phyloP scores from a whole-genome alignment of 2,329 filamentous ascomycete species.

The Lojkania enalia region DNA sequence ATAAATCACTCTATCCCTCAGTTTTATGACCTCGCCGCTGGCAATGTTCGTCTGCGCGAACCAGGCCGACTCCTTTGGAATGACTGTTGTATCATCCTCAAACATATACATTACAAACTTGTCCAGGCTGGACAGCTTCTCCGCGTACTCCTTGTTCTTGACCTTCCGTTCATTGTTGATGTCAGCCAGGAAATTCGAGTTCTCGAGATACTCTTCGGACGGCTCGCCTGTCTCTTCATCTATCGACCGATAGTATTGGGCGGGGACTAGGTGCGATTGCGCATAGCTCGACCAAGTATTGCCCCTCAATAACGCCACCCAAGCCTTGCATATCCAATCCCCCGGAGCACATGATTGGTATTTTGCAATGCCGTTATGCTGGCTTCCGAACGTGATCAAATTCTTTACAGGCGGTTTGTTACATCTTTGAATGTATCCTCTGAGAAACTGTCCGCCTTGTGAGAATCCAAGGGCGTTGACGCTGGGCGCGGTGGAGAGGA shows the following conservation, averaged over 20 bases:
- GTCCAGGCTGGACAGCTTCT: slow-evolving; percentile 69
- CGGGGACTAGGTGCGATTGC: slow-evolving; percentile 80
- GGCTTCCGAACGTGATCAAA: slow-evolving; percentile 85
- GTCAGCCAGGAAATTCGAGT: slow-evolving; percentile 89
- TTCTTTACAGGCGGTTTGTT: slow-evolving; percentile 73
- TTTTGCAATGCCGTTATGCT: slow-evolving; percentile 87
- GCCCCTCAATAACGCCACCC: slow-evolving; percentile 74
- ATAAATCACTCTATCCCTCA: slow-evolving; percentile 75
- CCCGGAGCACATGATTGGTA: slow-evolving; percentile 72
- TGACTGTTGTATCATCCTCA: slow-evolving; percentile 78
- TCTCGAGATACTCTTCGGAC: slow-evolving; percentile 69
- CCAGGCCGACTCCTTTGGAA: slow-evolving; percentile 90
- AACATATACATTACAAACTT: slow-evolving; percentile 91
- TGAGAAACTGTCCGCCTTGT: slow-evolving; percentile 94
- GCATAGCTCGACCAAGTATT: slow-evolving; percentile 82
- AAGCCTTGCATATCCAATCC: slow-evolving; percentile 81
- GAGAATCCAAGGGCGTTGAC: slow-evolving; percentile 93
- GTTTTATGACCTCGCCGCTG: slow-evolving; percentile 61
- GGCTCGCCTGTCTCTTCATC: slow-evolving; percentile 59
- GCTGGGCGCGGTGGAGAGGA: slow-evolving; percentile 78
- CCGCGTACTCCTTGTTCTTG: slow-evolving; percentile 76
- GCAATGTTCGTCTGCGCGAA: slow-evolving; percentile 78
- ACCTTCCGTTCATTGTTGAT: slow-evolving; percentile 85
- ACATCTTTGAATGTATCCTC: slow-evolving; percentile 86
- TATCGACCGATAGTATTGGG: slow-evolving; percentile 87